phyloP scores from a whole-genome alignment of 116 monocot species.

The Papilionanthe hybrid region DNA sequence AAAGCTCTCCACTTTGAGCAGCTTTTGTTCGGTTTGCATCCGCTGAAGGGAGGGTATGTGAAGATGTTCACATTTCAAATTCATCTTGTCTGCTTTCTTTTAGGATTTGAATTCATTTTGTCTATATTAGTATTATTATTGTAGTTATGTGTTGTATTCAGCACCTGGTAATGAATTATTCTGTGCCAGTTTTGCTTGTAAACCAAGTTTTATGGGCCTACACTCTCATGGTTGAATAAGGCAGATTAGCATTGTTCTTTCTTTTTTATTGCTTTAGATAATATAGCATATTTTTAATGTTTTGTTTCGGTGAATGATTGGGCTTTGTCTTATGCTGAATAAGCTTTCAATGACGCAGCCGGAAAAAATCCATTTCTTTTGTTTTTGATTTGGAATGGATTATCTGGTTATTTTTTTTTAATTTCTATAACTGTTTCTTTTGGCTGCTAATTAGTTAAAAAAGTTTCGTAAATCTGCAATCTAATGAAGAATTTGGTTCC shows the following conservation, averaged over 20 bases:
- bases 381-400: neutral
- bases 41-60: too few relatives aligned
- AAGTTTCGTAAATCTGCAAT: neutral
- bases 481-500: neutral
- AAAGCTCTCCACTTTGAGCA: slow-evolving; percentile 5
- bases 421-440: neutral
- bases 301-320: neutral
- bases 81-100: neutral
- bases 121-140: neutral
- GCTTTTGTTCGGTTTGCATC: neutral
- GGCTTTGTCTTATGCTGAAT: neutral
- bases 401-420: neutral
- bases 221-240: slow-evolving; percentile 5
- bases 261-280: neutral
- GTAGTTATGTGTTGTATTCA: neutral
- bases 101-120: neutral
- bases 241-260: neutral
- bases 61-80: neutral
- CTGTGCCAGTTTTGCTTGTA: neutral
- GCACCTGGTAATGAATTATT: neutral
- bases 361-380: neutral
- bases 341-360: neutral
- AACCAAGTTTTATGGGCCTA: neutral
- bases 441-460: neutral
- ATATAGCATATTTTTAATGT: neutral